Base-by-base conservation (phyloP, 2,329 filamentous ascomycete species). In the Pyrenochaeta sp. region DNA sequence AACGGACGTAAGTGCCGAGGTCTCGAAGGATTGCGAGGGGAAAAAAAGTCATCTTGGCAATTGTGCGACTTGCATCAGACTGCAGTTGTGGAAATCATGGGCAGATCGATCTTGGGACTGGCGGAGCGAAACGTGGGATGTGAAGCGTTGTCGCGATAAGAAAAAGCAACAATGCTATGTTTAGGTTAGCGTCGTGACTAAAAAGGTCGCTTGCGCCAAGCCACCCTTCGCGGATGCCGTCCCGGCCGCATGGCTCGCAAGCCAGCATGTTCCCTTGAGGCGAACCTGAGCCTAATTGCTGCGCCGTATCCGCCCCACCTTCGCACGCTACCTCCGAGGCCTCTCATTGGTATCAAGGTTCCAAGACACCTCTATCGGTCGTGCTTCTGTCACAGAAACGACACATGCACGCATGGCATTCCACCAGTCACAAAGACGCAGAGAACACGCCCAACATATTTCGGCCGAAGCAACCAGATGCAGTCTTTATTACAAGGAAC, bases 401-500 rank as follows among this genome's bases (percentile, higher is more conserved):
- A 11, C n/a, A 39, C 9, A 23, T n/a, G n/a, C 36, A 15, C n/a
- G 20, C 9, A 21, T 39, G 10, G 12, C 14, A 39, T 39, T 39
- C 20, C 17, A 21, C 14, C 10, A 23, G 5, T 20, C 21, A 21
- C 5, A 23, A 3, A 7, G 14, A 21, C 12, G 20, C 18, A 39
- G 18, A 12, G 33, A 36, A 36, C n/a, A 17, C n/a, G 6, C 7
- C 17, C 17, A 11, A 3, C 4, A 9, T 18, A 3, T 41, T 29
- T 15, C 20, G 21, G n/a, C 2, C 17, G 21, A 29, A 20, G 32
- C 4, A 21, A 10, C 17, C 11, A 18, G 20, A 45, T 29, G 17
- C 31, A 39, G 23, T 33, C 12, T 30, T 41, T 20, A 44, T 54
- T 54, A 51, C 43, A 45, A 54, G 17, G 39, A 30, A 37, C 45